Evolutionary conservation across 2,329 filamentous ascomycete genomes (phyloP).

Genomic region (Lasiodiplodia sp.): DNA sequence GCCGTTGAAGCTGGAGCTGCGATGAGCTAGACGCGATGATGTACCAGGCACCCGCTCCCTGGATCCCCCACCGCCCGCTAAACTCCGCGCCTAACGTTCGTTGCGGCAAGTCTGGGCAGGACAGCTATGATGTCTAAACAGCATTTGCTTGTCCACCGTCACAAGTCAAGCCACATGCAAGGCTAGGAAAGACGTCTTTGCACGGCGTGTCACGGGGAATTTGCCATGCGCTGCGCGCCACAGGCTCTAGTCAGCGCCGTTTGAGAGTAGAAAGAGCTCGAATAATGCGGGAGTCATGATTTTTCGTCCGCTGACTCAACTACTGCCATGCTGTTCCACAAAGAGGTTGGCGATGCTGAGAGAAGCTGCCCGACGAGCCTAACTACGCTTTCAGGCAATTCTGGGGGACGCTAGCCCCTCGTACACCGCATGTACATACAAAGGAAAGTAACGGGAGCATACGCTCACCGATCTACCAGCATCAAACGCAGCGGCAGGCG

Average conservation of each 20-base stretch:
- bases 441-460: not conserved
- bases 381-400: not conserved
- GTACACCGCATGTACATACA: not conserved
- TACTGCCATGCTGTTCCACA: not conserved
- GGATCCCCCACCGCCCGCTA: slow-evolving; percentile 24
- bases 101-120: slow-evolving; percentile 13
- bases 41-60: slow-evolving; percentile 25
- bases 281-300: slow-evolving; percentile 3
- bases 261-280: slow-evolving; percentile 6
- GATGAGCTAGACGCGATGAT: slow-evolving; percentile 24
- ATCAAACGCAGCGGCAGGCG: slow-evolving; percentile 13
- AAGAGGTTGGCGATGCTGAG: not conserved
- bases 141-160: not conserved
- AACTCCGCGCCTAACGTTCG: slow-evolving; percentile 25
- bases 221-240: not conserved
- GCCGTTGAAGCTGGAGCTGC: slow-evolving; percentile 11
- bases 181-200: not conserved
- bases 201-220: not conserved
- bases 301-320: not conserved
- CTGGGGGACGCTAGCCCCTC: not conserved
- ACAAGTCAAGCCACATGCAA: not conserved
- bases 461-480: slow-evolving; percentile 12
- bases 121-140: not conserved
- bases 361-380: not conserved
- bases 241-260: not conserved